These are phyloP conservation scores for Starmerella sirachaensis DNA, from an alignment of 805 yeast species.

Conservation along the genomic window DNA sequence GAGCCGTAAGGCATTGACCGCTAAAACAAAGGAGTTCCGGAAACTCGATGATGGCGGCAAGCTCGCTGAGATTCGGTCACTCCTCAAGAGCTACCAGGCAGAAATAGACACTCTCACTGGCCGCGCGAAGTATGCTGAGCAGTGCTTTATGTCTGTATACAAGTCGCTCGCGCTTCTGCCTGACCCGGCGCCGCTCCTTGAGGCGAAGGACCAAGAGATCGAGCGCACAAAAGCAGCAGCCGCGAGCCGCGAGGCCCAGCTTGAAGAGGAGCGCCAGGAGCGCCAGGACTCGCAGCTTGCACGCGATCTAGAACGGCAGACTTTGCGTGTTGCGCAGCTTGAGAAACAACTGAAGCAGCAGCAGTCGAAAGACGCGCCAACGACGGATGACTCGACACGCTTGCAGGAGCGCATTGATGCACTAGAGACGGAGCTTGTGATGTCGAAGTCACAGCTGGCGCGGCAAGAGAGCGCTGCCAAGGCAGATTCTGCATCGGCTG, in stretches of 20 bases:
- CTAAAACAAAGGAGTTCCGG: slow-evolving; percentile 75
- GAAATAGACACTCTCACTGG: slow-evolving; percentile 76
- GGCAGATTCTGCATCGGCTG: slow-evolving; percentile 4
- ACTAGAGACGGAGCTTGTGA: slow-evolving; percentile 12
- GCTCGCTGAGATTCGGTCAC: slow-evolving; percentile 48
- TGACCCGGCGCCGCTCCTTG: slow-evolving; percentile 75
- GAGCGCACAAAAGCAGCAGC: slow-evolving; percentile 34
- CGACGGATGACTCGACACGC: slow-evolving; percentile 18
- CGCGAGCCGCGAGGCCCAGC: slow-evolving; percentile 19
- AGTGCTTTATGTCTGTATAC: slow-evolving; percentile 61
- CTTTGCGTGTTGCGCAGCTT: slow-evolving; percentile 53
- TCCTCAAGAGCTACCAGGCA: slow-evolving; percentile 67
- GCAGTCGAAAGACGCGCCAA: slow-evolving; percentile 1
- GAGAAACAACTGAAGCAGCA: slow-evolving; percentile 49
- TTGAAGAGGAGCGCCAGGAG: too few relatives aligned
- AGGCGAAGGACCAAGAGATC: slow-evolving; percentile 29
- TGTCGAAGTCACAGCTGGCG: slow-evolving; percentile 2
- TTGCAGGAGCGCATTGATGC: slow-evolving; percentile 12
- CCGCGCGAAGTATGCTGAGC: slow-evolving; percentile 64
- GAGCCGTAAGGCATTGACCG: slow-evolving; percentile 64
- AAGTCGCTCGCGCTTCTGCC: slow-evolving; percentile 77
- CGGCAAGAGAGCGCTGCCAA: slow-evolving; percentile 1
- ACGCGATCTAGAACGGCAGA: slow-evolving; percentile 62
- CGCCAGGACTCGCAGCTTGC: slow-evolving; percentile 36
- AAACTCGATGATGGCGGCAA: slow-evolving; percentile 59